Base-by-base conservation (phyloP, 768 basidiomycete genomes). In the Boletus huronensis region DNA sequence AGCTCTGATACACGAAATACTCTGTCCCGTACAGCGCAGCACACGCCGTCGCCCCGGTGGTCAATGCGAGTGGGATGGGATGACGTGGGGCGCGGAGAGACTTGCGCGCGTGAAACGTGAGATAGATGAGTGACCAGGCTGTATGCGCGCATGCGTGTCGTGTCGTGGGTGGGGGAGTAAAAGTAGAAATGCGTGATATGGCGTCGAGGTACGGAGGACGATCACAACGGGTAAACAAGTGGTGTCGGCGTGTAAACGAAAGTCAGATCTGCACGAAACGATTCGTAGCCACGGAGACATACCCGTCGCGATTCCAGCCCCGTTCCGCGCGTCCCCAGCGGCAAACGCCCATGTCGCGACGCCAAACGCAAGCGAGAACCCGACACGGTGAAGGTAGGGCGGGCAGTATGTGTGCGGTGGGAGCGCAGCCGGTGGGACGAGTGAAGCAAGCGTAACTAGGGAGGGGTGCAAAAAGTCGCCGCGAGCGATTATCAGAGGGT, bases 111-210 rank as follows among this genome's bases (percentile, higher is more conserved):
- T 77, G 75, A 34, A 79, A 52, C 19, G 76, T 62, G 32, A 79
- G 70, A 53, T 78, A 79, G 32, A 72, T 78, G 43, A 79, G 60
- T n/a, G 76, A 75, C 76, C 76, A 79, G 7, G 77, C 77, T 76
- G 42, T 29, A 39, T 32, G 13, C 9, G 9, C 14, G n/a, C 32
- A 10, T 19, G n/a, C 13, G 29, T 21, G 44, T 14, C 14, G 44
- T 16, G 14, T 2, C 40, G 23, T 5, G n/a, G 2, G 9, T 6
- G 21, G 6, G 16, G 16, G 16, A 23, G 6, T 6, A 16, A 21
- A 6, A 9, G 44, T 31, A 9, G 14, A 21, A 10, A 21, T 21
- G 29, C 7, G 14, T 13, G 26, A 6, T 6, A 44, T 44, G 17
- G 16, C 17, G 28, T 28, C 28, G 43, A 19, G 10, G 6, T 3